Evolutionary conservation across 108 stramenopile species (phyloP), one percentile per base, ranked within the genome.

Genomic region (Parmales sp.): DNA sequence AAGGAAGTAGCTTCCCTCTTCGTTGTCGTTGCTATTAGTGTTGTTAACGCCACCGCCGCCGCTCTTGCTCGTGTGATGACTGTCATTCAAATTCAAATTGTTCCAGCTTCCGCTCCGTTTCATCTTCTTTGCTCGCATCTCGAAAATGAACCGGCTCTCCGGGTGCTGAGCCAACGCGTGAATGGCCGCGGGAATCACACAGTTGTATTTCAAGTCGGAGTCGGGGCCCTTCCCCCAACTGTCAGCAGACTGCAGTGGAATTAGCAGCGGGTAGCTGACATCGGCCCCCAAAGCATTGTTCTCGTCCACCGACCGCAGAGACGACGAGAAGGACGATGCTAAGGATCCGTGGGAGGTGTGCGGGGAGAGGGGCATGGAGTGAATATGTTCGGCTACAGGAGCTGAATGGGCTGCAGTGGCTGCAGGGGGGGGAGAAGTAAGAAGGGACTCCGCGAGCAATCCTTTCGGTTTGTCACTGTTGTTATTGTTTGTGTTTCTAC

Each of bases 241-340:
- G 54, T 60, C 54, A 16, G 31, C 20, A 34, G 29, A 28, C 13
- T 60, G 31, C 4, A 60, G 20, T 9, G 54, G 26, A 0, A 60
- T 28, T 34, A 60, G 31, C 54, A 60, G 20, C 16, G 54, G 0
- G 28, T 60, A 60, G 36, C 54, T 34, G 36, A 13, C 20, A 23
- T 28, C 20, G 26, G n/a, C 18, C 6, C 29, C 18, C n/a, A 13
- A 13, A 16, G 54, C 31, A 34, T 60, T 19, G 54, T 60, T 16
- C 20, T 60, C 54, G 54, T 60, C 54, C 16, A 60, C 31, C 31
- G 54, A 60, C 16, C 36, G 54, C 29, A 60, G 54, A 29, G 54
- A 60, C 16, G 54, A 60, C 16, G 54, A 60, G 54, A 60, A 60
- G 28, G 29, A 34, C 41, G 41, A 8, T 13, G 41, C 41, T 43